These are phyloP conservation scores for Rhododendron mucronatum DNA, from an alignment of 148 eudicot genomes.

Conservation along the genomic window DNA sequence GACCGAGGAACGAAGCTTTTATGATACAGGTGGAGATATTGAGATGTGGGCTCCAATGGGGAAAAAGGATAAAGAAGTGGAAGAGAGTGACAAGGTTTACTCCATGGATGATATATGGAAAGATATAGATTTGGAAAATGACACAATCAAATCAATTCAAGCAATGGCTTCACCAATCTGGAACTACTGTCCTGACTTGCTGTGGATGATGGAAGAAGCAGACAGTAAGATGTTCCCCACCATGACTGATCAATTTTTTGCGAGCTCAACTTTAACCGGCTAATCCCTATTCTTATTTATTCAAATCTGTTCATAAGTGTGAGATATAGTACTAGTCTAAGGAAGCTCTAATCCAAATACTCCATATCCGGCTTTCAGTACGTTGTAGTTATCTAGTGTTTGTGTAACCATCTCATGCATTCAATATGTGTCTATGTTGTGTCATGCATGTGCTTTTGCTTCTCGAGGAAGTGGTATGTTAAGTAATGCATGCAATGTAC, in stretches of 20 bases:
- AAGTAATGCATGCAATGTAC: conserved; percentile 3
- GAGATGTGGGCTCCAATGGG: conserved; percentile 29
- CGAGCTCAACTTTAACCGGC: conserved; percentile 21
- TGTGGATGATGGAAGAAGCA: conserved; percentile 48
- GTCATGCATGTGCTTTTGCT: not conserved
- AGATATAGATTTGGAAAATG: conserved; percentile 54
- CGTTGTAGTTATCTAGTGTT: not conserved
- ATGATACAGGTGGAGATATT: conserved; percentile 23
- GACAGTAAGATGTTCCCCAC: conserved; percentile 41
- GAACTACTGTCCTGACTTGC: conserved; percentile 52
- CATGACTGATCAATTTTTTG: conserved; percentile 19
- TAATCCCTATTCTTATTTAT: conserved; percentile 20
- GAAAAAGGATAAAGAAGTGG: conserved; percentile 20
- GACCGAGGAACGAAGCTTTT: conserved; percentile 21
- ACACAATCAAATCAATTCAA: conserved; percentile 43
- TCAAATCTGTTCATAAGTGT: conserved; percentile 16
- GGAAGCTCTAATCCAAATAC: conserved; percentile 13
- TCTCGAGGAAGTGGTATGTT: not conserved
- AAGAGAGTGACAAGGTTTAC: conserved; percentile 24
- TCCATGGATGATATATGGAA: conserved; percentile 91
- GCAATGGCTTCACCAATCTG: conserved; percentile 53
- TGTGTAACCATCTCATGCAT: conserved; percentile 5
- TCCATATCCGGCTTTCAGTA: not conserved
- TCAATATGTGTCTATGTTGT: not conserved
- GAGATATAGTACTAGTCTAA: conserved; percentile 6